phyloP scores from a whole-genome alignment of 1,284 basidiomycete genomes.

The Sphagnurus paluster region DNA sequence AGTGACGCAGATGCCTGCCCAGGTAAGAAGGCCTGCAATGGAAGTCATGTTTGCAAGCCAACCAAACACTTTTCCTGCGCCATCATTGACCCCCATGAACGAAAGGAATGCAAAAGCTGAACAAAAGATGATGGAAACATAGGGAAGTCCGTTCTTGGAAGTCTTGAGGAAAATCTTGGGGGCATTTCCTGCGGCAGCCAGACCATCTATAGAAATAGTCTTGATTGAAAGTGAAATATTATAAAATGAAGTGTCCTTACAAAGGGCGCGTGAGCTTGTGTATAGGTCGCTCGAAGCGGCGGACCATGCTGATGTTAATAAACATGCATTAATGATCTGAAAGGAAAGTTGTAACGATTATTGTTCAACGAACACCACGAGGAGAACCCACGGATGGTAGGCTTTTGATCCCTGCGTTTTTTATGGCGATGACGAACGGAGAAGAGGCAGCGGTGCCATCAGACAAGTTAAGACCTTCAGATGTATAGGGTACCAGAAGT shows the following conservation, averaged over 20 bases:
- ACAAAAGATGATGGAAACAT: constrained; percentile 66
- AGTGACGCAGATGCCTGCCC: constrained; percentile 82
- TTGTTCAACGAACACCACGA: constrained; percentile 6
- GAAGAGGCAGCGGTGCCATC: constrained; percentile 67
- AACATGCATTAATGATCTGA: constrained; percentile 83
- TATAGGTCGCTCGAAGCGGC: constrained; percentile 85
- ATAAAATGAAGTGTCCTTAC: constrained; percentile 39
- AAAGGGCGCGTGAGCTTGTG: constrained; percentile 78
- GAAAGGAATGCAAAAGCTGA: constrained; percentile 72
- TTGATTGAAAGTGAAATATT: not conserved
- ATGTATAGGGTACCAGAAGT: constrained; percentile 72
- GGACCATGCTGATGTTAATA: constrained; percentile 85
- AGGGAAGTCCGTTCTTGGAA: constrained; percentile 74
- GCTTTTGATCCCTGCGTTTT: constrained; percentile 71
- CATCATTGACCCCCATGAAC: constrained; percentile 66
- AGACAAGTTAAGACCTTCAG: constrained; percentile 52
- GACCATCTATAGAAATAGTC: constrained; percentile 53
- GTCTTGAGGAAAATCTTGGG: constrained; percentile 74
- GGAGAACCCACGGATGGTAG: constrained; percentile 55
- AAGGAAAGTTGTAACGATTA: not conserved
- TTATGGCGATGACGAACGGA: constrained; percentile 85
- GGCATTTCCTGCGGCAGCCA: constrained; percentile 76
- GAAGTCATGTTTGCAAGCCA: constrained; percentile 81
- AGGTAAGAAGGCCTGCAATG: constrained; percentile 68
- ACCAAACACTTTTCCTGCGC: constrained; percentile 64